Conservation (phyloP, 306 rosid species). For the Fragaria iinumae region DNA sequence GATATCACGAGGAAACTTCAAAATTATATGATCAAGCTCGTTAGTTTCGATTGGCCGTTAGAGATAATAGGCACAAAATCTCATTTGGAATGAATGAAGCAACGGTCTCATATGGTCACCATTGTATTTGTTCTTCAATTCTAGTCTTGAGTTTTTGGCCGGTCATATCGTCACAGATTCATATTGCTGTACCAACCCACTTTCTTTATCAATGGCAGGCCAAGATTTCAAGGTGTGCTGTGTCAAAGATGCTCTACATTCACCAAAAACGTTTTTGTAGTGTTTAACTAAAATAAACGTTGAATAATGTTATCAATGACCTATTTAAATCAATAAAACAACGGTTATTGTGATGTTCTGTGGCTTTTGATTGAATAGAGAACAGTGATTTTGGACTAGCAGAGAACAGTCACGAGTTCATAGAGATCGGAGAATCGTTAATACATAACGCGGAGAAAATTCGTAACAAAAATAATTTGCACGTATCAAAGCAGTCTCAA, state of each 20-base stretch:
- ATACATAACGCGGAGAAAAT: too few species aligned
- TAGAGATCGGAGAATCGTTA: too few species aligned
- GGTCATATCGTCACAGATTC: not conserved
- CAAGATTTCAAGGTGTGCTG: not conserved
- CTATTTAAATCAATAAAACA: not conserved
- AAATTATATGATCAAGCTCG: not conserved
- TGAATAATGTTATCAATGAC: not conserved
- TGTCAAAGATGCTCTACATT: not conserved
- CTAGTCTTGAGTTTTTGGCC: not conserved
- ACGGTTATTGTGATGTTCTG: too few species aligned
- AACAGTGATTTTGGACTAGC: too few species aligned
- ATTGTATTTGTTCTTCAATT: not conserved
- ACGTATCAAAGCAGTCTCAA: too few species aligned
- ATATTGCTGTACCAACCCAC: not conserved
- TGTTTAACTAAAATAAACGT: not conserved
- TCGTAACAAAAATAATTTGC: too few species aligned
- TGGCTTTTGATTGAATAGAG: too few species aligned
- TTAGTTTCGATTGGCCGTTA: not conserved
- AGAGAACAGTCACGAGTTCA: too few species aligned
- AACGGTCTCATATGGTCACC: not conserved
- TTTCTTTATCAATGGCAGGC: not conserved
- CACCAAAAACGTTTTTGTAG: not conserved
- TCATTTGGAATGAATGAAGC: not conserved
- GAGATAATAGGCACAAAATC: not conserved
- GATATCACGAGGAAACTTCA: not conserved